Evolutionary conservation across 164 flowering plant species (phyloP).

Genomic region (Chimonanthus salicifolius): DNA sequence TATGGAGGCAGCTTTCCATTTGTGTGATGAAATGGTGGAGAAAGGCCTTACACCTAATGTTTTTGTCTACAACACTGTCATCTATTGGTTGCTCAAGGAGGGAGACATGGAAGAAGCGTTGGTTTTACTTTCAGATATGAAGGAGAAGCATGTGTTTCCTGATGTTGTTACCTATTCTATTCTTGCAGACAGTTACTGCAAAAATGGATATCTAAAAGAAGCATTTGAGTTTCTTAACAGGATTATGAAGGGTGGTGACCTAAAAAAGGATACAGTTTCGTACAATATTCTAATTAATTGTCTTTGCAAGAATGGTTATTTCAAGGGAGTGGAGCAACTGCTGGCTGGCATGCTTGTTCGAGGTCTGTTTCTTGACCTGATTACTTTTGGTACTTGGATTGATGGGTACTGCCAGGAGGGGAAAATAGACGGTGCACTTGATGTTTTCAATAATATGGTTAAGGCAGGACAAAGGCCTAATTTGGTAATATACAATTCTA

Average conservation of each 20-base stretch:
- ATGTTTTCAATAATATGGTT: constrained; percentile 25
- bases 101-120: constrained; percentile 39
- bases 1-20: constrained; percentile 27
- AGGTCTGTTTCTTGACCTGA: constrained; percentile 34
- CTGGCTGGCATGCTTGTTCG: constrained; percentile 29
- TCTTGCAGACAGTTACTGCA: constrained; percentile 28
- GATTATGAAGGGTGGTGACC: constrained; percentile 17
- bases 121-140: constrained; percentile 34
- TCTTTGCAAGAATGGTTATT: constrained; percentile 22
- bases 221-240: constrained; percentile 23
- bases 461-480: constrained; percentile 26
- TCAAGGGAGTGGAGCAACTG: constrained; percentile 31
- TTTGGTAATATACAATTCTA: constrained; percentile 32
- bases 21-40: constrained; percentile 39
- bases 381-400: constrained; percentile 37
- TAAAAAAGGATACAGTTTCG: constrained; percentile 22
- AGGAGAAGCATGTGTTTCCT: constrained; percentile 24
- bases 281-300: constrained; percentile 36
- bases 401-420: constrained; percentile 35
- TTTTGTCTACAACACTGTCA: constrained; percentile 34
- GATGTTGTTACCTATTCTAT: constrained; percentile 37
- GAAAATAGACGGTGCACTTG: constrained; percentile 28
- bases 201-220: constrained; percentile 29
- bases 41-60: constrained; percentile 32
- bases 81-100: constrained; percentile 36